A percentile compares a stretch with the other conserved stretches of the same genome.
These are phyloP conservation scores for Phytophthora brassicae DNA, from an alignment of 352 stramenopile species.

Conservation along the genomic window DNA sequence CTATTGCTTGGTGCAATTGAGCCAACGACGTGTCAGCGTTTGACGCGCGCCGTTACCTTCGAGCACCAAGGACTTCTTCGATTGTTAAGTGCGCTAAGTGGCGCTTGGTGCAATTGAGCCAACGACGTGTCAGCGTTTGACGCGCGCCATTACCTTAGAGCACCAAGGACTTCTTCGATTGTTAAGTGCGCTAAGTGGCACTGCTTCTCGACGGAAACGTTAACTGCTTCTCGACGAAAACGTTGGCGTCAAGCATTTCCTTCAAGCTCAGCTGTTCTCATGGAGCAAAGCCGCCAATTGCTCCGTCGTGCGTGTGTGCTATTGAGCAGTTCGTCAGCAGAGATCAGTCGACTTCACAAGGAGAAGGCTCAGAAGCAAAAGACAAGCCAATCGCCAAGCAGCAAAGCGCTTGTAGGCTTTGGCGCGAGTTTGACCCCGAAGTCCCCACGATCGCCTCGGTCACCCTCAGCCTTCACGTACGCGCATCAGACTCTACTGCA, in stretches of 20 bases:
- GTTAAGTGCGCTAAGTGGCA: constrained; percentile 46
- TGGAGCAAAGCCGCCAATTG: constrained; percentile 65
- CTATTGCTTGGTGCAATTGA: constrained; percentile 43
- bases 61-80: constrained; percentile 51
- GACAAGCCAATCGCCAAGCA: constrained; percentile 15
- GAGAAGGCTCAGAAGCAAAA: constrained; percentile 37
- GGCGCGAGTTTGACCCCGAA: constrained; percentile 29
- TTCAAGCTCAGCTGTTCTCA: constrained; percentile 48
- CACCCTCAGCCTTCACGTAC: constrained; percentile 46
- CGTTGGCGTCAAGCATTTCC: constrained; percentile 65
- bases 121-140: constrained; percentile 32
- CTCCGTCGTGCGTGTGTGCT: constrained; percentile 57
- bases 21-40: constrained; percentile 21
- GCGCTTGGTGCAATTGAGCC: constrained; percentile 37
- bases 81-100: constrained; percentile 52
- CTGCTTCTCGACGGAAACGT: constrained; percentile 30
- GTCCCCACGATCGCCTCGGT: constrained; percentile 34
- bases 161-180: constrained; percentile 48
- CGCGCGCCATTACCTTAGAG: constrained; percentile 47
- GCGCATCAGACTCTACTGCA: constrained; percentile 63
- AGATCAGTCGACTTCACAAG: constrained; percentile 27
- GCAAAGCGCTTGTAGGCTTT: constrained; percentile 24
- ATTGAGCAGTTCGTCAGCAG: constrained; percentile 49
- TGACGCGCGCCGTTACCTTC: constrained; percentile 48
- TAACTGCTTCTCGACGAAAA: constrained; percentile 33